These are phyloP conservation scores for Vigna trinervia DNA, from an alignment of 306 rosid species.

Conservation along the genomic window DNA sequence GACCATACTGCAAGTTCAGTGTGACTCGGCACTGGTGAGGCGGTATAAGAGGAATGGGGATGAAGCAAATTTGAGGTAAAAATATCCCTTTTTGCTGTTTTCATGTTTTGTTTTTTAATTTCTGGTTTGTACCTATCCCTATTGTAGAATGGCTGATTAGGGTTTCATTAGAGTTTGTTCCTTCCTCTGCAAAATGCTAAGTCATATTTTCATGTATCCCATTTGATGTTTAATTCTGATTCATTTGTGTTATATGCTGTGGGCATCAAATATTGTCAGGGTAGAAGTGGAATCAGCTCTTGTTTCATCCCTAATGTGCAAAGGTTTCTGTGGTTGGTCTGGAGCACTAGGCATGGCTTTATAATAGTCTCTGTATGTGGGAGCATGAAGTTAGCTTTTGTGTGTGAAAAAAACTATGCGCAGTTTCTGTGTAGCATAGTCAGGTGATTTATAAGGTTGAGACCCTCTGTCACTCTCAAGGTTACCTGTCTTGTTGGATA, in stretches of 20 bases:
- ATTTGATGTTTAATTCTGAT: constrained; percentile 26
- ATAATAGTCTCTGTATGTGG: constrained; percentile 23
- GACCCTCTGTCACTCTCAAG: background rate
- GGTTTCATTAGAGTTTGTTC: background rate
- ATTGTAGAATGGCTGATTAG: background rate
- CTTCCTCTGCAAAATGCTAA: background rate
- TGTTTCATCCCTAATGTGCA: constrained; percentile 79
- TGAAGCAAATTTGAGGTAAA: background rate
- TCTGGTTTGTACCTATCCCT: background rate
- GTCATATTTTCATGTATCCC: background rate
- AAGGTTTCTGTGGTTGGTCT: constrained; percentile 87
- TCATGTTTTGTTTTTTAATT: background rate
- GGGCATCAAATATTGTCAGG: constrained; percentile 92
- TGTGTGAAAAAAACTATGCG: background rate
- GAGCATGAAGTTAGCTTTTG: constrained; percentile 24
- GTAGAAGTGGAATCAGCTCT: constrained; percentile 96
- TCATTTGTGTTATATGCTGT: constrained; percentile 53
- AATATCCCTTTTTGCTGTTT: background rate
- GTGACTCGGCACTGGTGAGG: background rate
- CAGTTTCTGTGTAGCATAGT: background rate
- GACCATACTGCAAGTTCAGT: too few relatives aligned
- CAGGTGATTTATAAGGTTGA: background rate
- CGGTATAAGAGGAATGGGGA: background rate
- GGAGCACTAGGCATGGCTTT: constrained; percentile 73
- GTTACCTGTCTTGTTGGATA: background rate